Evolutionary conservation across 306 rosid genomes (phyloP).

Genomic region (Vicia villosa): DNA sequence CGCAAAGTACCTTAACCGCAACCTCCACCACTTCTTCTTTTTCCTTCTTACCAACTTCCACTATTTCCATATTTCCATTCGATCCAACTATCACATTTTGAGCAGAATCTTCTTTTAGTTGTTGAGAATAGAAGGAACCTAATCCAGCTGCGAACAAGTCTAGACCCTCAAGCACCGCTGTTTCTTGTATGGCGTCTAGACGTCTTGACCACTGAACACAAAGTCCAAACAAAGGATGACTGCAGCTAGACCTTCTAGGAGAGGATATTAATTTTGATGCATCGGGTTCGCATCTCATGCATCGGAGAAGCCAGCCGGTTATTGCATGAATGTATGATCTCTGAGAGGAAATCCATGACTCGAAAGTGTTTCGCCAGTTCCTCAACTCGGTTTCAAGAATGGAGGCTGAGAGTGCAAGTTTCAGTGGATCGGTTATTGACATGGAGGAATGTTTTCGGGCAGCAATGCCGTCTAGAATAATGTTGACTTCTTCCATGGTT

Average conservation of each 20-base stretch:
- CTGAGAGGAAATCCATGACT: conserved; percentile 83
- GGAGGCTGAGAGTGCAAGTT: no score
- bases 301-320: conserved; percentile 80
- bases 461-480: no score
- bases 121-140: conserved; percentile 66
- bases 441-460: no score
- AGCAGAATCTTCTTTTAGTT: conserved; percentile 57
- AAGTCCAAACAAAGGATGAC: conserved; percentile 75
- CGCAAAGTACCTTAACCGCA: conserved; percentile 76
- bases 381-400: conserved; percentile 79
- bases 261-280: conserved; percentile 58
- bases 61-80: conserved; percentile 56
- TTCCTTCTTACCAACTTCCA: conserved; percentile 55
- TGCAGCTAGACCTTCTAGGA: conserved; percentile 57
- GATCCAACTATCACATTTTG: conserved; percentile 41
- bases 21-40: conserved; percentile 54
- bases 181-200: conserved; percentile 60
- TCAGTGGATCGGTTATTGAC: no score
- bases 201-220: conserved; percentile 80
- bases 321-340: conserved; percentile 80
- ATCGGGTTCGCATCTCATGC: conserved; percentile 65
- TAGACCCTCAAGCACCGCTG: conserved; percentile 68
- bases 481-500: no score
- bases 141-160: conserved; percentile 78
- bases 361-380: conserved; percentile 78